Conservation (phyloP, 805 yeast genomes). For the Dipodascus geniculatus region DNA sequence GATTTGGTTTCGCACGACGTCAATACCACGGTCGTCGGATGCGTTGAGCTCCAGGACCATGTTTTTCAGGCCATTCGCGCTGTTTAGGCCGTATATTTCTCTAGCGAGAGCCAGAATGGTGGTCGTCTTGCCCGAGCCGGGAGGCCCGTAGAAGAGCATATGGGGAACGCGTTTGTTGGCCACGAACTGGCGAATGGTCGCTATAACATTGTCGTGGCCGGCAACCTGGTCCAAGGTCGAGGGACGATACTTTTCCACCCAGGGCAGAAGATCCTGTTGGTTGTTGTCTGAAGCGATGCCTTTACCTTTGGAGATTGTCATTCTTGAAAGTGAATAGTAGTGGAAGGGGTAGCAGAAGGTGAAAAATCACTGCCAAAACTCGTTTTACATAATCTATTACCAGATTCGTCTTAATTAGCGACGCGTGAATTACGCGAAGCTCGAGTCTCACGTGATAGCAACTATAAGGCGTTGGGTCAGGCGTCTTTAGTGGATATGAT, state of each 20-base stretch:
- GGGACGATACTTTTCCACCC: conserved; percentile 96
- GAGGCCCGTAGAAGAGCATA: conserved; percentile 87
- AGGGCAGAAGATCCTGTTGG: neutral
- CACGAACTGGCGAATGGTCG: conserved; percentile 72
- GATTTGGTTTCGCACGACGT: conserved; percentile 94
- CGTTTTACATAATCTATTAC: too few relatives aligned
- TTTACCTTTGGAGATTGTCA: neutral
- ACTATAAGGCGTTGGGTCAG: neutral
- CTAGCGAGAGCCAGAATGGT: conserved; percentile 79
- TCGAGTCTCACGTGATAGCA: too few relatives aligned
- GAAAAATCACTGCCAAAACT: too few relatives aligned
- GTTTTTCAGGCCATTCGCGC: conserved; percentile 38
- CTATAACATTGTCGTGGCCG: conserved; percentile 81
- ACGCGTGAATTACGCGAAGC: too few relatives aligned
- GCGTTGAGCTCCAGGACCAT: conserved; percentile 95
- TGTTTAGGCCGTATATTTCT: conserved; percentile 70
- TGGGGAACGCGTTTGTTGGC: conserved; percentile 81
- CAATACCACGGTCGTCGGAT: conserved; percentile 94
- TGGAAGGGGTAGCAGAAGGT: too few relatives aligned
- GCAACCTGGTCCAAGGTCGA: conserved; percentile 70
- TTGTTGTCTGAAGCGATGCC: neutral
- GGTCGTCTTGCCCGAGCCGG: conserved; percentile 89
- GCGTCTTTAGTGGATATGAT: neutral
- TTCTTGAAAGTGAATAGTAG: too few relatives aligned
- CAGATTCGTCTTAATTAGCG: too few relatives aligned